Conservation (phyloP, 225 moss, liverwort and hornwort species). For the Pleurozium schreberi region DNA sequence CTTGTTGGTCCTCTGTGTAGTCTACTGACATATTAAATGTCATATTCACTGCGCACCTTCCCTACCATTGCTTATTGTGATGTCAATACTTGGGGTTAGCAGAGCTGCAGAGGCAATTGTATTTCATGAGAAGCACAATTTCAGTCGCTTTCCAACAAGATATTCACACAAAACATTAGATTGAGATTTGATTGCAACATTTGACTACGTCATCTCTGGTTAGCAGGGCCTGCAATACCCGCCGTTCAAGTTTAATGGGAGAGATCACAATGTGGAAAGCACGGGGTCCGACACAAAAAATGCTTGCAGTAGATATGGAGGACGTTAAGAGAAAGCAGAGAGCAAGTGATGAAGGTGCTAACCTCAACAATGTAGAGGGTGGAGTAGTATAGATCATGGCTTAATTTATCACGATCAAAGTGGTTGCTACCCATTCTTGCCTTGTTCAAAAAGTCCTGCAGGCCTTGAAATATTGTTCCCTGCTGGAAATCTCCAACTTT, state of each 20-base stretch:
- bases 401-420: constrained; percentile 70
- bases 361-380: constrained; percentile 61
- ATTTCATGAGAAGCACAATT: background rate
- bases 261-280: background rate
- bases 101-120: background rate
- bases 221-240: background rate
- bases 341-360: background rate
- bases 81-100: too few relatives aligned
- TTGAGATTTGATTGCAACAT: background rate
- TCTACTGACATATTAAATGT: background rate
- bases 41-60: background rate
- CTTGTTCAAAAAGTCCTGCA: constrained; percentile 80
- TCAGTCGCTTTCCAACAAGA: background rate
- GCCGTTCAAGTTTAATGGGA: background rate
- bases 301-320: background rate
- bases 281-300: background rate
- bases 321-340: background rate
- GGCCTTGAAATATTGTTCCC: constrained; percentile 50
- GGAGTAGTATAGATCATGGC: constrained; percentile 71
- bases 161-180: background rate
- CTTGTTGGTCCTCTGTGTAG: background rate
- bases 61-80: background rate
- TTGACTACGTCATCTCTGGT: background rate
- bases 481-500: constrained; percentile 61
- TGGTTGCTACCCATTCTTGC: constrained; percentile 81